Base-by-base conservation (phyloP, 2,329 filamentous ascomycete genomes). In the Fusarium euwallaceae region DNA sequence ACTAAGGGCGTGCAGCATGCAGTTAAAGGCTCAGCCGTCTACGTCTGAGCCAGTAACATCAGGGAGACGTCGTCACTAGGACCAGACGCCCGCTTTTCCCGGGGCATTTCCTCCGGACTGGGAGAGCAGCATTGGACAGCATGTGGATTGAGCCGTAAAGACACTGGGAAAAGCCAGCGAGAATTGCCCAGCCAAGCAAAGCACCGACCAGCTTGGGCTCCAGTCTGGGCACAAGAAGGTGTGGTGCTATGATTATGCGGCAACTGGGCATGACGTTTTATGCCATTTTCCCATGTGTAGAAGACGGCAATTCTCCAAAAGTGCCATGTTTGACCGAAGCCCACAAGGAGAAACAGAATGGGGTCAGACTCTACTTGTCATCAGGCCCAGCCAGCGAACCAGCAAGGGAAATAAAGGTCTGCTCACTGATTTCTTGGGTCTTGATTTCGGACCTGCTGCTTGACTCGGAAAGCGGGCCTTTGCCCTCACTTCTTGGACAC, bases 281-380 rank as follows among this genome's bases (percentile, higher is more conserved):
- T 73, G 48, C 63, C 48, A 73, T 45, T 73, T 63, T 75, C 70
- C 73, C 73, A 75, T 75, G 63, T 73, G 59, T 43, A 14, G 27
- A 24, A 75, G 34, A 63, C 70, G 67, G 72, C 58, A 65, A 73
- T 75, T 75, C 53, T 73, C 56, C 43, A 61, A 75, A 75, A 75
- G 73, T 75, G 63, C 73, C 73, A 74, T 75, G 70, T 73, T 71
- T 75, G 36, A 36, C 34, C 24, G 61, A 37, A 43, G 48, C 61
- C 37, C 53, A 14, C 34, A n/a, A 20, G 53, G 34, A 63, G 16
- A 43, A 17, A 29, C 39, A 45, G 41, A 53, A n/a, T 16, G 14
- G 36, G 36, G 36, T 37, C 39, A 61, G 37, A 58, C 48, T 48
- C 67, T 70, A 58, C 41, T 48, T 62, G 71, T 74, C 67, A 69